Percentiles rank a stretch among this genome's conserved stretches.
Evolutionary conservation across 1,284 basidiomycete species (phyloP).

Genomic region (Apiotrichum domesticum): DNA sequence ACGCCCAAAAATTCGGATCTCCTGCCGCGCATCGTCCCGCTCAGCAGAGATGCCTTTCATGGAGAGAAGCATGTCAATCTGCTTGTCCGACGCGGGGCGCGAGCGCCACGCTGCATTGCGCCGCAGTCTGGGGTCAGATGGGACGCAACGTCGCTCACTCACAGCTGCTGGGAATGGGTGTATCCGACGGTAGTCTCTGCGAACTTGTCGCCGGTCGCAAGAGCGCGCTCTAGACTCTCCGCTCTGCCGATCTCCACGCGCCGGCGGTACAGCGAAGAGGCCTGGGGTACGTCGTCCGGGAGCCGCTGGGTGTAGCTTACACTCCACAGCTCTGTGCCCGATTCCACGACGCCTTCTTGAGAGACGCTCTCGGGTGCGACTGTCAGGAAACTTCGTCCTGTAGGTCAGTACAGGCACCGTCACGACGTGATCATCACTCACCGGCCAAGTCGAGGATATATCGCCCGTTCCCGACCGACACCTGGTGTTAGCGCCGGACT

Average conservation of each 20-base stretch:
- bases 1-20: slow-evolving; percentile 20
- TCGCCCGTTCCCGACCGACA: slow-evolving; percentile 55
- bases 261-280: slow-evolving; percentile 6
- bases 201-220: slow-evolving; percentile 47
- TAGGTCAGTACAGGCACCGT: neutral
- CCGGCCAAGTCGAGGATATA: slow-evolving; percentile 76
- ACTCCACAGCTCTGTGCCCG: slow-evolving; percentile 9
- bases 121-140: slow-evolving; percentile 51
- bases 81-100: slow-evolving; percentile 59
- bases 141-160: too few relatives aligned
- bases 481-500: too few relatives aligned
- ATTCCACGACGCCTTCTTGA: neutral
- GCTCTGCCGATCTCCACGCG: slow-evolving; percentile 21
- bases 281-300: slow-evolving; percentile 8
- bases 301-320: slow-evolving; percentile 26
- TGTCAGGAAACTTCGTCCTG: neutral
- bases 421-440: slow-evolving; percentile 1
- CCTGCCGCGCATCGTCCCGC: neutral
- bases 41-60: slow-evolving; percentile 42
- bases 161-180: too few relatives aligned
- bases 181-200: slow-evolving; percentile 11
- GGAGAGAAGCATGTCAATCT: slow-evolving; percentile 60
- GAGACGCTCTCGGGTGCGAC: neutral
- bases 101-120: slow-evolving; percentile 69
- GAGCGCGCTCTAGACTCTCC: slow-evolving; percentile 32